These are phyloP conservation scores for Aquilaria agallochum DNA, from an alignment of 441 rosid species.

Conservation along the genomic window DNA sequence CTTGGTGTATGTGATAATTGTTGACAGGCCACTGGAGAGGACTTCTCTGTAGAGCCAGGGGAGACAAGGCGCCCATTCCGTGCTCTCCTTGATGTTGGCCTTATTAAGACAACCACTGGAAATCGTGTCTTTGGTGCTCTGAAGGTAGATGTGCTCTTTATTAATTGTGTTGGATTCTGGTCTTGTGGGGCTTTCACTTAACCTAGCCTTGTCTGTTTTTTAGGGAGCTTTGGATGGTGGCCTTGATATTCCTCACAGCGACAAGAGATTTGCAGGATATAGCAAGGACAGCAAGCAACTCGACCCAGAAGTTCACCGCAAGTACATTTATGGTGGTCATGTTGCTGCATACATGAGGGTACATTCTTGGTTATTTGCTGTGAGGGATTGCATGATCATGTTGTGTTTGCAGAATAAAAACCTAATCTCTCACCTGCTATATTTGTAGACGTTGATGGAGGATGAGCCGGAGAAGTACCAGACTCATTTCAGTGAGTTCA, in stretches of 20 bases:
- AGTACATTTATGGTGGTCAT: slow-evolving; percentile 85
- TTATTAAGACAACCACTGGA: slow-evolving; percentile 71
- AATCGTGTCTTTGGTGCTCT: slow-evolving; percentile 74
- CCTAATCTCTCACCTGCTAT: neutral
- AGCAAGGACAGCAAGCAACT: slow-evolving; percentile 69
- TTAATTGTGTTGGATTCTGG: neutral
- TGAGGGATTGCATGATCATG: too few species aligned
- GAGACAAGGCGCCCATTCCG: slow-evolving; percentile 81
- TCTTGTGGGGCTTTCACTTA: neutral
- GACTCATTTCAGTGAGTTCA: slow-evolving; percentile 63
- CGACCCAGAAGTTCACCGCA: slow-evolving; percentile 72
- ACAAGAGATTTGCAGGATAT: slow-evolving; percentile 89
- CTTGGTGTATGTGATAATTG: neutral
- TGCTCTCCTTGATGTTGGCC: slow-evolving; percentile 83
- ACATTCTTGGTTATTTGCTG: slow-evolving; percentile 4
- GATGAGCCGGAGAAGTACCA: slow-evolving; percentile 91
- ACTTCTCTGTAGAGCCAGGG: slow-evolving; percentile 62
- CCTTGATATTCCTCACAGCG: slow-evolving; percentile 86
- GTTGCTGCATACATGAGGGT: slow-evolving; percentile 81
- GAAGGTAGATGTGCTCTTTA: slow-evolving; percentile 37
- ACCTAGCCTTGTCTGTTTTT: neutral
- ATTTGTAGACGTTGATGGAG: slow-evolving; percentile 46
- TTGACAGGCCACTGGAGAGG: slow-evolving; percentile 69
- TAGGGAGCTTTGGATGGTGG: slow-evolving; percentile 93
- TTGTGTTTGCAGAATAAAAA: too few species aligned